A percentile compares a stretch with the other conserved stretches of the same genome.
These are phyloP conservation scores for Teratosphaeria pseudoeucalypti DNA, from an alignment of 2,329 filamentous ascomycete species.

Conservation along the genomic window DNA sequence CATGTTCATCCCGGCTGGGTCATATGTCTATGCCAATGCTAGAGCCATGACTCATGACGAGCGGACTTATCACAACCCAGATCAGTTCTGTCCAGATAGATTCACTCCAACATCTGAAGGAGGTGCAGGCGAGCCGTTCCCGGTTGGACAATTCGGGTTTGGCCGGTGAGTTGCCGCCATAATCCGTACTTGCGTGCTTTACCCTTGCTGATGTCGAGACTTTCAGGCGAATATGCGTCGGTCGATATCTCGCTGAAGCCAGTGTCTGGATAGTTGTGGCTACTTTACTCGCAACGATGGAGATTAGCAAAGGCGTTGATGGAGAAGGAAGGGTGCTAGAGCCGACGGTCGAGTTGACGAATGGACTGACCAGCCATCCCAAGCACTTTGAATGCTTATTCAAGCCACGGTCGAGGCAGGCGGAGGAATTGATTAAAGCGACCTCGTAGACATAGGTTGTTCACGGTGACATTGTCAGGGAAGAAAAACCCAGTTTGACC, in stretches of 20 bases:
- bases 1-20: conserved; percentile 14
- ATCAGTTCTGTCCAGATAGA: conserved; percentile 38
- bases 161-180: background rate
- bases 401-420: conserved; percentile 1
- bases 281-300: conserved; percentile 31
- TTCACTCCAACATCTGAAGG: conserved; percentile 28
- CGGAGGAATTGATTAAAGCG: conserved; percentile 3
- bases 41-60: conserved; percentile 34
- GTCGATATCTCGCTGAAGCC: conserved; percentile 16
- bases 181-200: background rate
- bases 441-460: background rate
- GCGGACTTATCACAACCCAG: conserved; percentile 32
- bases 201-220: background rate
- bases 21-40: conserved; percentile 15
- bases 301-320: conserved; percentile 25
- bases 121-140: conserved; percentile 35
- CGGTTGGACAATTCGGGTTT: conserved; percentile 25
- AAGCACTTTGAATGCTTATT: conserved; percentile 1
- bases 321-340: conserved; percentile 27
- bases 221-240: background rate
- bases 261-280: conserved; percentile 35
- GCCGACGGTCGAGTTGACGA: conserved; percentile 17
- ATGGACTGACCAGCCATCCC: conserved; percentile 5
- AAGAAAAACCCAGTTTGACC: background rate
- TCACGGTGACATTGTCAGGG: background rate